Evolutionary conservation across 129 eudicot species (phyloP), one percentile per base, ranked within the genome.

Genomic region (Flaveria robusta): DNA sequence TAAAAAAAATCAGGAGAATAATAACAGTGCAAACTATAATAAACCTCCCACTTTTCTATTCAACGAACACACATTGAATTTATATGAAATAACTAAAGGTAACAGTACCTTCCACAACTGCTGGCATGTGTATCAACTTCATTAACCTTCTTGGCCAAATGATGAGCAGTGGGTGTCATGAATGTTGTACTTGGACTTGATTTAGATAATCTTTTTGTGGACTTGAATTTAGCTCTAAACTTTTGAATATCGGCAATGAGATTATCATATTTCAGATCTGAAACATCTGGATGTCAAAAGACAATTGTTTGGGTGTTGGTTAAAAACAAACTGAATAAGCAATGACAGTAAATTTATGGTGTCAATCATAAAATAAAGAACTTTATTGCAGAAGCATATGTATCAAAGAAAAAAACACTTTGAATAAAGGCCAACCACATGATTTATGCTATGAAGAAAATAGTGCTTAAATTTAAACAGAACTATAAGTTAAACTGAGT

Each of bases 91-190:
- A 50, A 59, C 37, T 60, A 46, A 80, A 67, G 34, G 29, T 66
- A 81, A 82, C 83, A n/a, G n/a, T n/a, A 85, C 79, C 85, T 47
- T 67, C 73, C 69, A 43, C 59, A 19, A 58, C 62, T 51, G 20
- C 60, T 77, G 54, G 81, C 52, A 72, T 45, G 56, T 15, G 43
- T 72, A 62, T 77, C 85, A 46, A 58, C 72, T 8, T 66, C 56
- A 26, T 76, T 81, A 23, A 70, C 74, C 74, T 81, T 89, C 85
- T 93, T 93, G 79, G 97, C 97, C 84, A 90, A 82, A 79, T 85
- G 91, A 75, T 96, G 85, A 26, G 88, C 93, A 41, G 98, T 93
- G 11, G 95, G 98, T 77, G 85, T 88, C 89, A 90, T 84, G 62
- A 90, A 81, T 26, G 86, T 83, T 70, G 84, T 82, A 81, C 81